Evolutionary conservation across 805 yeast genomes (phyloP), one percentile per base, ranked within the genome.

Genomic region (Ogataea trehalophila): DNA sequence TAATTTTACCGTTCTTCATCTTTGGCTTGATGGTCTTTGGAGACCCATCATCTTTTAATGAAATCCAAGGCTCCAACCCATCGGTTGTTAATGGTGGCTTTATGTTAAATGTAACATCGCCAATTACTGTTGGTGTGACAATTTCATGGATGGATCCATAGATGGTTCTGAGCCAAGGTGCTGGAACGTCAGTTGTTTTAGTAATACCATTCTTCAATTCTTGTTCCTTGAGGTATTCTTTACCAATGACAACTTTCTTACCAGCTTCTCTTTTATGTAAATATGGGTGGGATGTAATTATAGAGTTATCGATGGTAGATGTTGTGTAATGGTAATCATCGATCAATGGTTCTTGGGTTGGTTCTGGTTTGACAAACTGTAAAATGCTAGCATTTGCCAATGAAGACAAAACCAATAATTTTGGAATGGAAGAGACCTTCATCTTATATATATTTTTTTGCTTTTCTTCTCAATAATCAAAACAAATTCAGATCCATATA

Each of bases 11-110:
- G 55, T 83, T 80, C 56, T 88, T 87, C 59, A 81, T 59, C 59
- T 87, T 76, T 3, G 97, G 97, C 37, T 69, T 73, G 42, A 89
- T 79, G 0, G 96, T 88, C 62, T 84, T 82, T 45, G 96, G 95
- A 9, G 74, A 65, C 16, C 96, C 97, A 51, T 83, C 79, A 52
- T 83, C 81, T 49, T 88, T 77, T 59, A 89, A 71, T 2, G 88
- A 77, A 37, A 89, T 71, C 97, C 97, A 89, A 8, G 88, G 89
- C 49, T 80, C 81, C 53, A 88, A 75, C 9, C 86, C 84, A 54
- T 82, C 72, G 5, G 88, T 78, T 1, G 74, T 68, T 0, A 72
- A 71, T 2, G 95, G 89, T 0, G 92, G 88, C 51, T 84, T 83
- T 26, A 81, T 80, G 47, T 76, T 72, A 61, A 82, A 77, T 0